Evolutionary conservation across 2,329 filamentous ascomycete species (phyloP).

Genomic region (Purpureocillium lavendulum): DNA sequence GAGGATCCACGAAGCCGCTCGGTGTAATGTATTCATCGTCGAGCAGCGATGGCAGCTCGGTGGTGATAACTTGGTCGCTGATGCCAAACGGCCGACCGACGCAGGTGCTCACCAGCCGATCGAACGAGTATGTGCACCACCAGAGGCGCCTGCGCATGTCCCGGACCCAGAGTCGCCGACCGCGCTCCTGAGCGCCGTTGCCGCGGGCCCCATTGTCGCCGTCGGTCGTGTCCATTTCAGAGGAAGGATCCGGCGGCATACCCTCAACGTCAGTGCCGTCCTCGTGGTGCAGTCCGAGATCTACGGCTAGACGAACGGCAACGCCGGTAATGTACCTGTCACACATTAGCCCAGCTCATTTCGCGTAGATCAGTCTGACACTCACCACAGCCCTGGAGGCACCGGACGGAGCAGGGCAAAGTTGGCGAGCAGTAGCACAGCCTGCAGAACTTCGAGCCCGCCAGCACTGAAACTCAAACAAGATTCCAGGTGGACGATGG

Average conservation of each 20-base stretch:
- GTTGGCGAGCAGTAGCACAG: conserved; percentile 81
- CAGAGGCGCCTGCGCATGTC: conserved; percentile 81
- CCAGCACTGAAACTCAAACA: conserved; percentile 80
- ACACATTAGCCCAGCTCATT: too few relatives aligned
- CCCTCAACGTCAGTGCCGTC: conserved; percentile 62
- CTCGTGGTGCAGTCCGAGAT: conserved; percentile 87
- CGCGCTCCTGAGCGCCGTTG: conserved; percentile 41
- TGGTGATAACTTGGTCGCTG: conserved; percentile 93
- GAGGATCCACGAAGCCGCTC: conserved; percentile 59
- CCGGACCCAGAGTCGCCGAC: conserved; percentile 71
- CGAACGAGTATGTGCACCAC: conserved; percentile 96
- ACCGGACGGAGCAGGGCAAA: conserved; percentile 89
- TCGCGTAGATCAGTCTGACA: conserved; percentile 1
- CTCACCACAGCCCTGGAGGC: conserved; percentile 78
- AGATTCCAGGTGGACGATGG: conserved; percentile 82
- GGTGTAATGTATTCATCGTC: conserved; percentile 86
- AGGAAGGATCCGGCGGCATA: conserved; percentile 40
- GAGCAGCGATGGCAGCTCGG: conserved; percentile 81
- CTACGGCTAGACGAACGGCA: conserved; percentile 80
- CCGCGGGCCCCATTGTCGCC: conserved; percentile 19
- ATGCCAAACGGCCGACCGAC: conserved; percentile 91
- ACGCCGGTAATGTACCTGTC: conserved; percentile 83
- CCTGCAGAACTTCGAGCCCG: conserved; percentile 87
- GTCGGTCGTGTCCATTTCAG: conserved; percentile 25
- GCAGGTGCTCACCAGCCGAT: conserved; percentile 89